phyloP scores from a whole-genome alignment of 2,329 filamentous ascomycete species.

The Microcyclosporella mali region DNA sequence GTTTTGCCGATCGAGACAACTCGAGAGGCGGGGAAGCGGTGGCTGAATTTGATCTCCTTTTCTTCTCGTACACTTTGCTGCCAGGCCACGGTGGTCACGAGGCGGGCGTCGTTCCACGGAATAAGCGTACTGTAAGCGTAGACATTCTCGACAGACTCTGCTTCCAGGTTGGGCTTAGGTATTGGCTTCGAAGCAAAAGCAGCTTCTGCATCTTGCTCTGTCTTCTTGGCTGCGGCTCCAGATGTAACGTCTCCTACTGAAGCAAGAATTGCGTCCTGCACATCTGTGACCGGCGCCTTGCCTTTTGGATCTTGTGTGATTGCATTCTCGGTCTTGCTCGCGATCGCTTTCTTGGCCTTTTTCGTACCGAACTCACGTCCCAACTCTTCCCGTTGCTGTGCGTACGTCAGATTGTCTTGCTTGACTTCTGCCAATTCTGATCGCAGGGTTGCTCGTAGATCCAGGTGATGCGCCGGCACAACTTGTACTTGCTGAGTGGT shows the following conservation, averaged over 20 bases:
- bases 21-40: constrained; percentile 60
- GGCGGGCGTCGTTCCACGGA: constrained; percentile 59
- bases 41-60: constrained; percentile 50
- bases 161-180: constrained; percentile 62
- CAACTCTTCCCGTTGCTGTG: constrained; percentile 61
- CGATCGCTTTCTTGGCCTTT: constrained; percentile 74
- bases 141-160: constrained; percentile 63
- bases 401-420: constrained; percentile 36
- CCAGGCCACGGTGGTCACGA: constrained; percentile 69
- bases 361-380: constrained; percentile 77
- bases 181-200: constrained; percentile 66
- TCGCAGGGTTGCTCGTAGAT: constrained; percentile 46
- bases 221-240: constrained; percentile 58
- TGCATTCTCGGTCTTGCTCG: constrained; percentile 63
- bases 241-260: constrained; percentile 57
- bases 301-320: constrained; percentile 48
- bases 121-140: constrained; percentile 64
- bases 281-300: constrained; percentile 49
- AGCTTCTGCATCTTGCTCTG: constrained; percentile 58
- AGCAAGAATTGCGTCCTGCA: constrained; percentile 56
- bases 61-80: constrained; percentile 57
- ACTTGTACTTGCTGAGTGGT: constrained; percentile 48
- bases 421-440: constrained; percentile 39
- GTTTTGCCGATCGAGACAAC: constrained; percentile 53
- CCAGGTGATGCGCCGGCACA: constrained; percentile 49